phyloP scores from a whole-genome alignment of 495 filamentous ascomycete genomes.

The Amorphotheca resinae region DNA sequence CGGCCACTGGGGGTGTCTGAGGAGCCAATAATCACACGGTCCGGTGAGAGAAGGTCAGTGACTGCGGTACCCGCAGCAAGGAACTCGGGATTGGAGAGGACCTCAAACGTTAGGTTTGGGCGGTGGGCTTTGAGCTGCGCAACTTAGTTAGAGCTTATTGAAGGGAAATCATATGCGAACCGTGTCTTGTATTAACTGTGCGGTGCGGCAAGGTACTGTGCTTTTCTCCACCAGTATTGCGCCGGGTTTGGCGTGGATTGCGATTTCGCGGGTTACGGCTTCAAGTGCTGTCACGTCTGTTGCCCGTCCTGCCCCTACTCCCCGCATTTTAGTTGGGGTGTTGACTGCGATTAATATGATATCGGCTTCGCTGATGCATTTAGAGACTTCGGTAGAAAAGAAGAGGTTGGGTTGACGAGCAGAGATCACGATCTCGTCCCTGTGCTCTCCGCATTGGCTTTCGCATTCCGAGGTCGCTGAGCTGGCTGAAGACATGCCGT shows the following conservation, averaged over 20 bases:
- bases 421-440: slow-evolving; percentile 25
- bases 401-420: slow-evolving; percentile 50
- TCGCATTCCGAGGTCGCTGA: slow-evolving; percentile 22
- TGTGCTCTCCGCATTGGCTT: slow-evolving; percentile 19
- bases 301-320: slow-evolving; percentile 56
- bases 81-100: slow-evolving; percentile 79
- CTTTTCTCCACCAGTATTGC: slow-evolving; percentile 76
- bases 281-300: slow-evolving; percentile 67
- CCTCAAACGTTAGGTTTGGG: slow-evolving; percentile 44
- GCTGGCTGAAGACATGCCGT: slow-evolving; percentile 10
- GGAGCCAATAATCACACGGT: slow-evolving; percentile 69
- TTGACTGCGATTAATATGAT: slow-evolving; percentile 70
- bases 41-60: slow-evolving; percentile 55
- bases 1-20: slow-evolving; percentile 40
- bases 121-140: slow-evolving; percentile 48
- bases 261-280: slow-evolving; percentile 52
- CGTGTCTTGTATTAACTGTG: slow-evolving; percentile 46
- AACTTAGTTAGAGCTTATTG: slow-evolving; percentile 54
- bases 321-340: slow-evolving; percentile 65
- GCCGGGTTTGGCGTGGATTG: slow-evolving; percentile 47
- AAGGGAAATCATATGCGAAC: slow-evolving; percentile 56
- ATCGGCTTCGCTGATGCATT: slow-evolving; percentile 52
- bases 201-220: slow-evolving; percentile 71
- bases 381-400: slow-evolving; percentile 55
- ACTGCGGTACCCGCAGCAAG: slow-evolving; percentile 70